These are phyloP conservation scores for Suillus weaverae DNA, from an alignment of 768 basidiomycete genomes.

Conservation along the genomic window DNA sequence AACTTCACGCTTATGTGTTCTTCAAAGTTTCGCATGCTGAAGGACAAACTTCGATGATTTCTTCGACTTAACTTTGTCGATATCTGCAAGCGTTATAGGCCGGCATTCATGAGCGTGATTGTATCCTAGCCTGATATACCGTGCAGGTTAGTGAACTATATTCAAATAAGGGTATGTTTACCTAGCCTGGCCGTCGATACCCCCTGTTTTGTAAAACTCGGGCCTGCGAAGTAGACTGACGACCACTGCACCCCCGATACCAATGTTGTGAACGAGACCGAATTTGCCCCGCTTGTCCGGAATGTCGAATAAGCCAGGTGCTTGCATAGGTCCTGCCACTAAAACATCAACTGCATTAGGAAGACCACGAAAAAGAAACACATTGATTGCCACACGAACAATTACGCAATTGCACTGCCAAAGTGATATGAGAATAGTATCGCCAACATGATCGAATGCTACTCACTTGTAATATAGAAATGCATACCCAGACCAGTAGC, in stretches of 20 bases:
- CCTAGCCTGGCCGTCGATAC: slow-evolving; percentile 68
- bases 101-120: slow-evolving; percentile 74
- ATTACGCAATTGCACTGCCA: slow-evolving; percentile 69
- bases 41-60: slow-evolving; percentile 49
- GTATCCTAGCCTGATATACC: slow-evolving; percentile 64
- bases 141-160: not conserved
- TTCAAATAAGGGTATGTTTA: slow-evolving; percentile 18
- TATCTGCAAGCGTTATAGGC: slow-evolving; percentile 58
- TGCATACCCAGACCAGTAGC: slow-evolving; percentile 87
- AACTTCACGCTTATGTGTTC: not conserved
- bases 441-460: not conserved
- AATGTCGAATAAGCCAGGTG: slow-evolving; percentile 62
- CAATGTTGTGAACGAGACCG: slow-evolving; percentile 82
- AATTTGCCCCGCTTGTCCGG: slow-evolving; percentile 71
- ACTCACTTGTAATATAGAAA: slow-evolving; percentile 78
- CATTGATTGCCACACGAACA: slow-evolving; percentile 38
- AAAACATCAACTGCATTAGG: not conserved
- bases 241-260: slow-evolving; percentile 78
- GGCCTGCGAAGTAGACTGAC: slow-evolving; percentile 75
- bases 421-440: slow-evolving; percentile 6
- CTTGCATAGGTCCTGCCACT: slow-evolving; percentile 89
- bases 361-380: slow-evolving; percentile 9
- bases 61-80: slow-evolving; percentile 77
- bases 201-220: slow-evolving; percentile 70
- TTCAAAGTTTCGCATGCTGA: slow-evolving; percentile 41